phyloP scores from a whole-genome alignment of 495 filamentous ascomycete species.

The Lasiosphaeria ovina region DNA sequence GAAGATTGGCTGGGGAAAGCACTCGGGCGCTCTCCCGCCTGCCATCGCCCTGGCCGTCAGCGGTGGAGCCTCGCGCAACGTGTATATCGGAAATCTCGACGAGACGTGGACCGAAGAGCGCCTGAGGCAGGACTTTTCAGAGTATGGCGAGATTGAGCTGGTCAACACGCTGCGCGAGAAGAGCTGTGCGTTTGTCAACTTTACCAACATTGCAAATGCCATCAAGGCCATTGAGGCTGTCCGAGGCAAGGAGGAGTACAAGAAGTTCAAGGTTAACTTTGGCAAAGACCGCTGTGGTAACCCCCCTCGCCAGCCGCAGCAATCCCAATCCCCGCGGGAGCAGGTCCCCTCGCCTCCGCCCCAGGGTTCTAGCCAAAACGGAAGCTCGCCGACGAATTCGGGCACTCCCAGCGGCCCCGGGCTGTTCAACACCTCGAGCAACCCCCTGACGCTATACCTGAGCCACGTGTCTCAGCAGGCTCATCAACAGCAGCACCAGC shows the following conservation, averaged over 20 bases:
- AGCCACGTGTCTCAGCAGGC: constrained; percentile 80
- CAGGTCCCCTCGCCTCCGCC: constrained; percentile 70
- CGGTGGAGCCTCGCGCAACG: constrained; percentile 92
- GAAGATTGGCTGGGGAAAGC: constrained; percentile 99
- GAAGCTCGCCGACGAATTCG: constrained; percentile 49
- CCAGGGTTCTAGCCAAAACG: constrained; percentile 53
- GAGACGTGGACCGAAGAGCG: constrained; percentile 97
- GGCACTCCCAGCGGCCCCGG: constrained; percentile 46
- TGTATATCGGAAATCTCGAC: constrained; percentile 96
- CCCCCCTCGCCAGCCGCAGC: constrained; percentile 79
- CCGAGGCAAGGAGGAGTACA: constrained; percentile 91
- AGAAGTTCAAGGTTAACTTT: constrained; percentile 98
- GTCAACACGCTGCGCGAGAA: constrained; percentile 97
- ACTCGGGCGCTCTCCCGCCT: constrained; percentile 93
- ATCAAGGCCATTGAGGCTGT: constrained; percentile 99
- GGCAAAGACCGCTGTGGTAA: constrained; percentile 98
- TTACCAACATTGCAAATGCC: constrained; percentile 98
- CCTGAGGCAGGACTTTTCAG: constrained; percentile 91
- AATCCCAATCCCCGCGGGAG: constrained; percentile 46
- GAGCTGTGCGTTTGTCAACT: constrained; percentile 99
- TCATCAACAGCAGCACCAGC: constrained; percentile 70
- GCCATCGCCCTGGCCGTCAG: constrained; percentile 96
- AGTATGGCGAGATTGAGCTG: constrained; percentile 96
- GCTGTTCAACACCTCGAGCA: constrained; percentile 77
- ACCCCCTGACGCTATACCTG: constrained; percentile 93